Base-by-base conservation (phyloP, 2,329 filamentous ascomycete genomes). In the Pseudogymnoascus pannorum region DNA sequence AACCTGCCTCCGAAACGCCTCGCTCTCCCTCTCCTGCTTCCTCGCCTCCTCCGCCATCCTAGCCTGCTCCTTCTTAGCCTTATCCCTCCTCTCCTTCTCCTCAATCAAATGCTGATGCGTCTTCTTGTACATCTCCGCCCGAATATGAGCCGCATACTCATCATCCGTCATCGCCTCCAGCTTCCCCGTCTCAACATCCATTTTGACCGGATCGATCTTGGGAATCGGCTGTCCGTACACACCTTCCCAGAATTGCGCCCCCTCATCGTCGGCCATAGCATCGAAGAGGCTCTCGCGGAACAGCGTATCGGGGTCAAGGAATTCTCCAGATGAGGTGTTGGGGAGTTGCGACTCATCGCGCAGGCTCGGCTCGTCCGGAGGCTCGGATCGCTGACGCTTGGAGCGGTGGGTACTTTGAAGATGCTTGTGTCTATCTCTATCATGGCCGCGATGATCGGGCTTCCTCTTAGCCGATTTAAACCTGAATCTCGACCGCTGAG, bases 141-240 rank as follows among this genome's bases (percentile, higher is more conserved):
- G 85, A 38, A 99, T 93, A 72, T 92, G 88, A 2, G 86, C 79
- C 0, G 91, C 89, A 72, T 97, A 99, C 73, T 97, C 89, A 26
- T 97, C 92, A 68, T 97, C 94, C 7, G 81, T 86, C 93, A 97
- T 97, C 65, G 81, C 81, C 74, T 96, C 91, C 11, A 96, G 78
- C 69, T 86, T 74, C 64, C 82, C 82, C 71, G 78, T 69, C 65
- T 74, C 68, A 1, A 70, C 70, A 44, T 76, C 74, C 54, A 35
- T 38, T 63, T 75, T 78, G 7, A 74, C 71, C 58, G 78, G 74
- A 0, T 80, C 78, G 24, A 95, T 97, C 5, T 85, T 83, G 74
- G 97, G 92, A 58, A 97, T 88, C 0, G 94, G 93, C 72, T 97
- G 93, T 1, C 92, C 92, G 75, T 97, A 99, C n/a, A 99, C 90